Base-by-base conservation (phyloP, 2,329 filamentous ascomycete species). In the Aspergillus flavus region DNA sequence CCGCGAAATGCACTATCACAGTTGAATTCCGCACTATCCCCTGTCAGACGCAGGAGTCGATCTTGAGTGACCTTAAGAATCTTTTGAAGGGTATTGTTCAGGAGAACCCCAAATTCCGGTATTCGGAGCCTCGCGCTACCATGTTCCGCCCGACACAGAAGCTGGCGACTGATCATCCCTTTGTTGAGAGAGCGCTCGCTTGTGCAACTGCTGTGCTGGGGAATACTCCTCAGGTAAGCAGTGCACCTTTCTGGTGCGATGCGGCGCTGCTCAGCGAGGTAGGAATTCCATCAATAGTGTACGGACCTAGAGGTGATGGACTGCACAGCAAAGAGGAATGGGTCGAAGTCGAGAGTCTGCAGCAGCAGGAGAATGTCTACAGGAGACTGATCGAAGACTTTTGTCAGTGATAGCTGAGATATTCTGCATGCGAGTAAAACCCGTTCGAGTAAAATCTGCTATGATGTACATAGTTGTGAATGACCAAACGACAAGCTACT, bases 261-360 rank as follows among this genome's bases (percentile, higher is more conserved):
- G 82, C 79, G n/a, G 83, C 83, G 1, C 68, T 85, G 14, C 65
- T 86, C 0, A 73, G 76, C 0, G 75, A 80, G 21, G 73, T 71
- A 16, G 84, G 82, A 0, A 82, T 85, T 32, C 78, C 82, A 0
- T 71, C 78, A 0, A 71, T 86, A 19, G 73, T 86, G 1, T 84
- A 79, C 69, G 82, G 84, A 0, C 82, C 82, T 0, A 71, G 69
- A 10, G 84, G 83, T 0, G 77, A 79, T n/a, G 84, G 84, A 0
- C 64, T 86, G 4, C 83, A 86, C 66, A 76, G 74, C 1, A 83
- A 81, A 57, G 79, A 83, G 61, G 84, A 87, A 71, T 85, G 79
- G 78, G 83, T 82, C 0, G 78, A 82, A 26, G 73, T 80, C 1
- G 68, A 81, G 11, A 83, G 81, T 41, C 67, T 84, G 11, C 63